Evolutionary conservation across 192 early-diverging fungal species (phyloP).

Genomic region (Backusella westeae): DNA sequence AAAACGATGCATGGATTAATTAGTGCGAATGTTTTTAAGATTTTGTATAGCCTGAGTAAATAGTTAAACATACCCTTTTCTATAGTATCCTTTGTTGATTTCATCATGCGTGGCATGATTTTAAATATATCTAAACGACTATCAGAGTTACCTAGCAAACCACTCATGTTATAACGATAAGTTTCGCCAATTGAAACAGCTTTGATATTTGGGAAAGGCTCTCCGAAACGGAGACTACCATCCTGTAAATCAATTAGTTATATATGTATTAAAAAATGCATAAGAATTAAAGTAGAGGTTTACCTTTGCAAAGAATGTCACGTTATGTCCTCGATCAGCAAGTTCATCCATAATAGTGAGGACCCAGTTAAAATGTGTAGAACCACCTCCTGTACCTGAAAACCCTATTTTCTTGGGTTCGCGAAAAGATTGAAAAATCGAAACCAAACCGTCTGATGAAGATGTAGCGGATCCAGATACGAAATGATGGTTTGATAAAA

Average conservation of each 20-base stretch:
- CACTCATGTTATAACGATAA: neutral
- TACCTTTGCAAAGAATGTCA: neutral
- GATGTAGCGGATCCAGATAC: neutral
- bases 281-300: too few relatives aligned
- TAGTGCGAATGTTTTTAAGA: neutral
- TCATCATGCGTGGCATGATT: neutral
- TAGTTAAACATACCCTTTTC: neutral
- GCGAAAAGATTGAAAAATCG: neutral
- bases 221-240: neutral
- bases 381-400: neutral
- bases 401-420: neutral
- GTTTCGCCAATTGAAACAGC: neutral
- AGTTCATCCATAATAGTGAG: neutral
- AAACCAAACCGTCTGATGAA: neutral
- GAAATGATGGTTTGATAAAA: neutral
- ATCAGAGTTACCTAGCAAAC: neutral
- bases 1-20: neutral
- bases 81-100: neutral
- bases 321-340: neutral
- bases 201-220: neutral
- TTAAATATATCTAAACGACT: neutral
- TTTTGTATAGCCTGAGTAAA: neutral
- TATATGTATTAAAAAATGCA: neutral
- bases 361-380: slow-evolving; percentile 1
- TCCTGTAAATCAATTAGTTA: neutral